Evolutionary conservation across 2,329 filamentous ascomycete species (phyloP).

Genomic region (Ophiosphaerella narmari): DNA sequence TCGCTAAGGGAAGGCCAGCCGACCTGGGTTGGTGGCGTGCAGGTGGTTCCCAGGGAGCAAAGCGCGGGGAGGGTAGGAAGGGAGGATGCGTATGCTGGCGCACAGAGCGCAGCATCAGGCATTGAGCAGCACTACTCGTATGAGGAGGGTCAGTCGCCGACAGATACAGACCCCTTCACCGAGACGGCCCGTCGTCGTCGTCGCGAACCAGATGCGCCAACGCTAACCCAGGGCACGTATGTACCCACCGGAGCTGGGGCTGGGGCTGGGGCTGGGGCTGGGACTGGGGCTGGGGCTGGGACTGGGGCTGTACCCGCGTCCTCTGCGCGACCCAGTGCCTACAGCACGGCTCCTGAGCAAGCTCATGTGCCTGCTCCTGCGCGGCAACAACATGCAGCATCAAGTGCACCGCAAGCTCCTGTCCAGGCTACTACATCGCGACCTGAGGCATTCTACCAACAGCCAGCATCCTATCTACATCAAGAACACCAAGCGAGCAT

Average conservation of each 20-base stretch:
- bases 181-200: conserved; percentile 47
- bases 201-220: conserved; percentile 38
- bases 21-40: conserved; percentile 88
- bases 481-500: conserved; percentile 22
- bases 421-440: conserved; percentile 31
- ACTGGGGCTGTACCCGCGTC: conserved; percentile 30
- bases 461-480: conserved; percentile 45
- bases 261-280: conserved; percentile 29
- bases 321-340: conserved; percentile 21
- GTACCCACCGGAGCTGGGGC: conserved; percentile 16
- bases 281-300: too few relatives aligned
- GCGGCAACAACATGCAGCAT: conserved; percentile 26
- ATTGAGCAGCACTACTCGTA: conserved; percentile 56
- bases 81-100: conserved; percentile 38
- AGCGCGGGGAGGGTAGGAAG: conserved; percentile 57
- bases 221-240: conserved; percentile 41
- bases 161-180: conserved; percentile 66
- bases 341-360: conserved; percentile 24
- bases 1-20: conserved; percentile 87
- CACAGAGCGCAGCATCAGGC: conserved; percentile 38
- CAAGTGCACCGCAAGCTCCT: conserved; percentile 26
- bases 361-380: conserved; percentile 33
- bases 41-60: conserved; percentile 91
- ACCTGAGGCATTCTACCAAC: conserved; percentile 46
- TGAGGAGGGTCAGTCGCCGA: conserved; percentile 57